Base-by-base conservation (phyloP, 192 early-diverging fungal genomes). In the Mortierella antarctica region DNA sequence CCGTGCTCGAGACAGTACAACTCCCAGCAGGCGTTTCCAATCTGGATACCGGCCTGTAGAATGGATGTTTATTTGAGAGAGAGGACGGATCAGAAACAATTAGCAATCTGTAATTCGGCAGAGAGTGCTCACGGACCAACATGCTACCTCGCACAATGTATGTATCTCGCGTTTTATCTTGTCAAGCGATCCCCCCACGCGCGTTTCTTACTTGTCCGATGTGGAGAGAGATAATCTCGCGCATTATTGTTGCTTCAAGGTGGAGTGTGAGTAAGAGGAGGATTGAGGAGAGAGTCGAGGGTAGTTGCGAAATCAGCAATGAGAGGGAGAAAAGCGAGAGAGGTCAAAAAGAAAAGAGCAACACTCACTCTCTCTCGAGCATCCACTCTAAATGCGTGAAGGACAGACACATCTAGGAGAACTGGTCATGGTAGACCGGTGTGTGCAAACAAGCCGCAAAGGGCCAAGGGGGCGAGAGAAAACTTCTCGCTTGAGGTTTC, bases 1-100 rank as follows among this genome's bases (percentile, higher is more conserved):
- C 96, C 96, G 89, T 99, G 98, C 85, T 99, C 98, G 60, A 92
- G 88, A 77, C 91, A 95, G 86, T 92, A 93, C 86, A 99, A 93
- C 88, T 99, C 98, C 98, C 98, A 99, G 88, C 98, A 99, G 90
- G 97, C 95, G 91, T 98, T 98, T 93, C 98, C 98, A 80, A 99
- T 99, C 86, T 99, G 98, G 85, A 99, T 96, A 97, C 98, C 98
- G 83, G 98, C 98, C 87, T 95, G 47, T 47, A 3, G 45, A 17
- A 3, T 31, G 31, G 31, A 31, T 31, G 31, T 31, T 1, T 31
- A 31, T 31, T 31, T 31, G 31, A 31, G 1, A 31, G 1, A 31
- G 31, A 31, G 31, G 31, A 31, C 31, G 31, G 31, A 31, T 31
- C 31, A 31, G 31, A 31, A 31, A 31, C 31, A 3, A 3, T 31